Base-by-base conservation (phyloP, 805 yeast genomes). In the Myxozyma sirexii region DNA sequence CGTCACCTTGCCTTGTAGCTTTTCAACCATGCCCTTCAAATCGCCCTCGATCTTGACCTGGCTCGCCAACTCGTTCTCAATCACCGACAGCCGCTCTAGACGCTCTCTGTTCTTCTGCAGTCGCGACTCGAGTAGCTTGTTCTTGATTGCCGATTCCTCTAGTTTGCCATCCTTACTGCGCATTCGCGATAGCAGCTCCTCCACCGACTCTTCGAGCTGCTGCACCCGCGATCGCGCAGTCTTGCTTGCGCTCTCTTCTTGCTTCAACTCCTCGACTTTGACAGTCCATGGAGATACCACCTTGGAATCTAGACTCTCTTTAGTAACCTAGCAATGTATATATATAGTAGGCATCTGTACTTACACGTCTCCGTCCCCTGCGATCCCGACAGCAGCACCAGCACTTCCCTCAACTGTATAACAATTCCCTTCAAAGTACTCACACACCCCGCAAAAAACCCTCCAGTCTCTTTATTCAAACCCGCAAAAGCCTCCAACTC, bases 61-160 rank as follows among this genome's bases (percentile, higher is more conserved):
- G 44, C 45, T 62, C 1, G 60, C 52, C 8, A 70, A 44, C 17
- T 54, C 54, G 29, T 42, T 58, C 48, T 66, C 69, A 19, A 68
- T 66, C 13, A 63, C 67, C 33, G 59, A 57, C 5, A 70, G 55
- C 44, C 45, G 24, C 8, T 29, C 46, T 21, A 61, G 38, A 8
- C 56, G 56, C 13, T 54, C 57, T 17, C 33, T 45, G 46, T 33
- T 58, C 54, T 66, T 67, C 29, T 49, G 46, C 4, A 69, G 51
- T 39, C 66, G 62, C 7, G 70, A 54, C 23, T 62, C 64, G 7
- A 64, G 47, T 15, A 70, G 52, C 12, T 59, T 65, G 13, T 64
- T 21, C 47, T 64, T 68, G 29, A 71, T 65, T 19, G 62, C 51
- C 13, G 68, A 57, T 42, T 71, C 73, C 51, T 71, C 74, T 7